Conservation (phyloP, 805 yeast species). For the Candida khao-thaluensis region DNA sequence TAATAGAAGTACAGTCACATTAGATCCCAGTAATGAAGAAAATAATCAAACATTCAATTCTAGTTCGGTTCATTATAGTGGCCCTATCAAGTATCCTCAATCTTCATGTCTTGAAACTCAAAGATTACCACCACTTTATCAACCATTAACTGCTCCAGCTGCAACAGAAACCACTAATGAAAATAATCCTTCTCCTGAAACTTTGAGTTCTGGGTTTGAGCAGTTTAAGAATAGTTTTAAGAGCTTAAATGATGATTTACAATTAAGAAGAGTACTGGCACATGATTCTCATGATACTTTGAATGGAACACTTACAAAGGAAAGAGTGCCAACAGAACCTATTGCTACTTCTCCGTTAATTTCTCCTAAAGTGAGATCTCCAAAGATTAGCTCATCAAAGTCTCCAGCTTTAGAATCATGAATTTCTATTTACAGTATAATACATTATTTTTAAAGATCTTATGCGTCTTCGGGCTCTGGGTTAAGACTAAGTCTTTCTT, state of each 20-base stretch:
- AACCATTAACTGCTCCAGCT: conserved; percentile 1
- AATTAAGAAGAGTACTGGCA: conserved; percentile 6
- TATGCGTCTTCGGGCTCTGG: conserved; percentile 10
- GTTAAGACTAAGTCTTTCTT: conserved; percentile 19
- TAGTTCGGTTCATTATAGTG: not conserved
- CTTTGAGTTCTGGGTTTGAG: conserved; percentile 10
- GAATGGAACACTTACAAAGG: too few relatives aligned
- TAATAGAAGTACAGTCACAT: not conserved
- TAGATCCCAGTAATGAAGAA: not conserved
- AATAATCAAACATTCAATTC: not conserved
- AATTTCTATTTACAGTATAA: not conserved
- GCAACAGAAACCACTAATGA: not conserved
- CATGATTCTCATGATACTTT: conserved; percentile 1
- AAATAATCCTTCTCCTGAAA: conserved; percentile 4
- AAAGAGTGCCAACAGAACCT: too few relatives aligned
- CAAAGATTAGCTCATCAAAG: not conserved
- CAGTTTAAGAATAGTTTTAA: conserved; percentile 7
- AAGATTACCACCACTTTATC: not conserved
- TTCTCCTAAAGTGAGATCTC: not conserved
- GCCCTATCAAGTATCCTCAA: not conserved
- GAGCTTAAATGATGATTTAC: conserved; percentile 1
- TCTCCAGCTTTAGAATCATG: not conserved
- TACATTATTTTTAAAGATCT: too few relatives aligned
- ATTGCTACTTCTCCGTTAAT: not conserved
- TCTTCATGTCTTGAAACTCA: not conserved